Percentiles rank a stretch among this genome's conserved stretches.
Conservation (phyloP, 495 filamentous ascomycete species). For the Daldinia loculata region DNA sequence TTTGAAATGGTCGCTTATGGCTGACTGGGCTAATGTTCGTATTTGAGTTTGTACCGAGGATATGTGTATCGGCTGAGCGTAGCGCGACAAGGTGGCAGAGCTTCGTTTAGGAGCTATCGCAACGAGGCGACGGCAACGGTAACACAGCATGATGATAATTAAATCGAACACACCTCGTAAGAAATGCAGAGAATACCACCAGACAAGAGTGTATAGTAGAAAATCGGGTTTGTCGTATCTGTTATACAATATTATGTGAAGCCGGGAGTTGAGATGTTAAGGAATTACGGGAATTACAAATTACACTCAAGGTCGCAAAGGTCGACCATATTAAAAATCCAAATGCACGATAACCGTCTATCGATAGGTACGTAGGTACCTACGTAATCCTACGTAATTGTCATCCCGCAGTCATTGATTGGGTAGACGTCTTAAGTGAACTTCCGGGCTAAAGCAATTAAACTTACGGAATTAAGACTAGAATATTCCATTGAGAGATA, state of each 20-base stretch:
- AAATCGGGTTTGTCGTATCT: background rate
- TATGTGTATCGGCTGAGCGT: conserved; percentile 11
- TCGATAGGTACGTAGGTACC: conserved; percentile 1
- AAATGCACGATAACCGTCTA: background rate
- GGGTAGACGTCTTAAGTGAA: conserved; percentile 6
- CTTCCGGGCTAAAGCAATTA: conserved; percentile 4
- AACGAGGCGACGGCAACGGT: conserved; percentile 33
- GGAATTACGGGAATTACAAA: background rate
- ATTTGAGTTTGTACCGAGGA: conserved; percentile 9
- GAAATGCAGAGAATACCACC: background rate
- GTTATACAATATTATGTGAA: background rate
- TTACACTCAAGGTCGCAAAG: no score
- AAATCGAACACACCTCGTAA: background rate
- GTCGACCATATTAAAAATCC: background rate
- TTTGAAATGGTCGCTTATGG: background rate
- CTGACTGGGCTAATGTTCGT: background rate
- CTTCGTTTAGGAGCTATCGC: conserved; percentile 26
- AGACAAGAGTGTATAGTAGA: background rate
- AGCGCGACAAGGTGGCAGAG: conserved; percentile 23
- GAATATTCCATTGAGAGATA: conserved; percentile 32
- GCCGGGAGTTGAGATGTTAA: background rate
- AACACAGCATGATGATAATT: conserved; percentile 25
- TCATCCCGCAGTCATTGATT: conserved; percentile 24
- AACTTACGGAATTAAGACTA: background rate
- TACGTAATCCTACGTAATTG: conserved; percentile 19